Percentiles rank a stretch among this genome's conserved stretches.
Evolutionary conservation across 805 yeast species (phyloP).

Genomic region (Tetrapisispora fleetii): DNA sequence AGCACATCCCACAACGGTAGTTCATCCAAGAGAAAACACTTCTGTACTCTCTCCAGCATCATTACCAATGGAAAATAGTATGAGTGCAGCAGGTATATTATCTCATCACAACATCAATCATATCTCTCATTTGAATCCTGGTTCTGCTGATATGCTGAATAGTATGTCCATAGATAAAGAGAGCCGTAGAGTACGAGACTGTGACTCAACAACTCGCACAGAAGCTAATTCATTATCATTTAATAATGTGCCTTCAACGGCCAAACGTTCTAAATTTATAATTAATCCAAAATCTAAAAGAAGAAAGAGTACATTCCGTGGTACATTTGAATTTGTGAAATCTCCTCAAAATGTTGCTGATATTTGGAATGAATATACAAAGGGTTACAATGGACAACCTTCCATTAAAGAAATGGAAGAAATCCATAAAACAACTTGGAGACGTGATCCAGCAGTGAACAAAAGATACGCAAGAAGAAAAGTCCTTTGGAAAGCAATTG

Average conservation of each 20-base stretch:
- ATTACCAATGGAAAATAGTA: background rate
- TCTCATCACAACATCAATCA: background rate
- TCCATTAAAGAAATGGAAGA: conserved; percentile 40
- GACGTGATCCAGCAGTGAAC: conserved; percentile 43
- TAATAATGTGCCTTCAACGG: background rate
- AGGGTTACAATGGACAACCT: conserved; percentile 43
- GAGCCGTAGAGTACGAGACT: background rate
- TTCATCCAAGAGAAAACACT: background rate
- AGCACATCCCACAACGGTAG: background rate
- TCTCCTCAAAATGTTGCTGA: conserved; percentile 39
- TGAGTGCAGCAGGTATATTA: background rate
- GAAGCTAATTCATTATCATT: background rate
- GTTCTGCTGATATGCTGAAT: background rate
- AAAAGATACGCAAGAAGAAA: conserved; percentile 45
- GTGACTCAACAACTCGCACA: background rate
- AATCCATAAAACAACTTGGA: conserved; percentile 45
- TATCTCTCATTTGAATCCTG: background rate
- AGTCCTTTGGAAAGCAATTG: conserved; percentile 46
- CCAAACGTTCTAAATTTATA: background rate
- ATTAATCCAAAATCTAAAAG: conserved; percentile 4
- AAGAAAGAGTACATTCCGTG: conserved; percentile 22
- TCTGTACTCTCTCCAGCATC: background rate
- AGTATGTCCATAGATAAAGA: background rate
- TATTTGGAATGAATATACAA: conserved; percentile 48
- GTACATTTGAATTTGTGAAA: conserved; percentile 31